A percentile compares a stretch with the other conserved stretches of the same genome.
Evolutionary conservation across 2,329 filamentous ascomycete species (phyloP).

Genomic region (Pestalotiopsis sp.): DNA sequence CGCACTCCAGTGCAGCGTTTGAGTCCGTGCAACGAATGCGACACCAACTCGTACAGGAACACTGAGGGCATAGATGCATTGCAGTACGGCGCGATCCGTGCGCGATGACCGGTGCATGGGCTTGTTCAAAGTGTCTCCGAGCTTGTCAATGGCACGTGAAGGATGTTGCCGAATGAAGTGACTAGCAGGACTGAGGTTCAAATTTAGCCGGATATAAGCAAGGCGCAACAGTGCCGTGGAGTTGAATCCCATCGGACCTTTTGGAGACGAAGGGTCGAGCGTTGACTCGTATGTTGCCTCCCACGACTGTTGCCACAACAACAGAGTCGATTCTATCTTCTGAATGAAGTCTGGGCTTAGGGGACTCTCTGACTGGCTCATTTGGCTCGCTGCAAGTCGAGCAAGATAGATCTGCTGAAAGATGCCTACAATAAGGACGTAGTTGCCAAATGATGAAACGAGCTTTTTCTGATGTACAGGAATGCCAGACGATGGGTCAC

Average conservation of each 20-base stretch:
- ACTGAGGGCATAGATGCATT: conserved; percentile 54
- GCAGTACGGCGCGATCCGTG: conserved; percentile 49
- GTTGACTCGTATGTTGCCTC: conserved; percentile 52
- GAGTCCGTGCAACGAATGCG: conserved; percentile 50
- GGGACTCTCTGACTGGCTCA: neutral
- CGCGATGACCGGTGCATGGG: conserved; percentile 41
- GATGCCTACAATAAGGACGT: conserved; percentile 54
- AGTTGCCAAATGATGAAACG: conserved; percentile 52
- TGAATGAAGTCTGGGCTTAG: conserved; percentile 37
- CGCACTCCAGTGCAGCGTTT: conserved; percentile 56
- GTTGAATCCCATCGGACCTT: conserved; percentile 53
- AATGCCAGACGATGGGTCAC: conserved; percentile 25
- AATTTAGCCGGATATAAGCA: conserved; percentile 20
- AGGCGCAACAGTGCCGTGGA: conserved; percentile 29
- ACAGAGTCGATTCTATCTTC: conserved; percentile 44
- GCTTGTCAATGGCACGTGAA: neutral
- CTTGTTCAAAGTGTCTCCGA: conserved; percentile 36
- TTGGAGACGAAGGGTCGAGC: conserved; percentile 52
- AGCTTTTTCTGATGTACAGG: conserved; percentile 16
- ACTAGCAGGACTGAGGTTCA: conserved; percentile 45
- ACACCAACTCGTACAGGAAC: conserved; percentile 54
- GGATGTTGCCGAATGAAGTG: conserved; percentile 33
- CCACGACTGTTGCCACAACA: conserved; percentile 53
- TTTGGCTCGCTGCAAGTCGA: neutral
- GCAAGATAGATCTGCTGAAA: conserved; percentile 54